Base-by-base conservation (phyloP, 2,329 filamentous ascomycete genomes). In the Parastagonospora avenae region DNA sequence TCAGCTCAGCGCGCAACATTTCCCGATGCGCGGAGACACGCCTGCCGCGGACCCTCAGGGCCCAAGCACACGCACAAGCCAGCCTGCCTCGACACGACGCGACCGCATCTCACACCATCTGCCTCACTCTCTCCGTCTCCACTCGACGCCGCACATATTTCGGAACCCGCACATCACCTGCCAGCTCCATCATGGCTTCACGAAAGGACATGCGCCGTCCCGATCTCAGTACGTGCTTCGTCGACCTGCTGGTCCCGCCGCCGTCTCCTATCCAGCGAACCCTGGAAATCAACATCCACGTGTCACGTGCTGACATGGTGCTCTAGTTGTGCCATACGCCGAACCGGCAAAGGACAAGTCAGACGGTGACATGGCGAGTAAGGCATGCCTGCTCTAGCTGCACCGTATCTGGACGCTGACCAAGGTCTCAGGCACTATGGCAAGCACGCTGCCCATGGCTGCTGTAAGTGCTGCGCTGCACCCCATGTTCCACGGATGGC, bases 381-480 rank as follows among this genome's bases (percentile, higher is more conserved):
- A 81, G 64, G 49, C 43, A 14, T 40, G 36, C 24, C n/a, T 37
- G 42, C 33, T 38, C 37, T 38, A 37, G 4, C 43, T 28, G 10
- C 27, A 12, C 37, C 10, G 30, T 12, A 19, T 16, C n/a, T 9
- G 8, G n/a, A 35, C 51, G 27, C 55, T 56, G 39, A 57, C 27
- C 9, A 8, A 36, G 28, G 15, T 28, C 32, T 40, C 45, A 83
- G 82, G 81, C 64, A 85, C 84, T 42, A 81, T 87, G 77, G 80
- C 82, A 46, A 93, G 88, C 69, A 95, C 92, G 31, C 80, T 97
- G 70, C 93, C 93, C 52, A 97, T 97, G 93, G 92, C 91, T 51
- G 92, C 92, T 58, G 84, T 87, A 78, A 74, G 80, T 79, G 47
- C 52, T 38, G 42, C 54, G 43, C 39, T 40, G 54, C 41, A 9